Evolutionary conservation across 805 yeast species (phyloP).

Genomic region (Candida sphagnicola): DNA sequence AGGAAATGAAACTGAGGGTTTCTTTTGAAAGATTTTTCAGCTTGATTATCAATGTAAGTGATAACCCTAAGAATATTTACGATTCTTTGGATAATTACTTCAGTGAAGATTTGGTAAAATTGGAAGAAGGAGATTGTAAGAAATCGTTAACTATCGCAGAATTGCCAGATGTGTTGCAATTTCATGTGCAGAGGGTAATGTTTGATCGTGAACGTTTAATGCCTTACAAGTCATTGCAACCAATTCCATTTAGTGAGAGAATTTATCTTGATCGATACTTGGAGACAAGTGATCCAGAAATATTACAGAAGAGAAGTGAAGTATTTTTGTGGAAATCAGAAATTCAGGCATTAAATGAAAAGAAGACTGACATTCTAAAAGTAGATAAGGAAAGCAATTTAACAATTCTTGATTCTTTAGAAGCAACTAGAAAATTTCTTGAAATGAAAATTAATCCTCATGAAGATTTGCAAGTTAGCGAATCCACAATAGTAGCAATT

Average conservation of each 20-base stretch:
- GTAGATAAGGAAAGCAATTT: slow-evolving; percentile 36
- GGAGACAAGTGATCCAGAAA: slow-evolving; percentile 57
- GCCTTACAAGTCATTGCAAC: slow-evolving; percentile 80
- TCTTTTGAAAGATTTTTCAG: slow-evolving; percentile 72
- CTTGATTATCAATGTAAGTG: slow-evolving; percentile 79
- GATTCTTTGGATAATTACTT: slow-evolving; percentile 87
- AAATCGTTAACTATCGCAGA: slow-evolving; percentile 67
- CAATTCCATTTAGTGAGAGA: slow-evolving; percentile 72
- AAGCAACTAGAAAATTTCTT: slow-evolving; percentile 55
- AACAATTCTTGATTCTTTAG: slow-evolving; percentile 39
- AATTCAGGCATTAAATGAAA: slow-evolving; percentile 39
- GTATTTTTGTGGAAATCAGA: slow-evolving; percentile 62
- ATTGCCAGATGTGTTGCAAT: slow-evolving; percentile 79
- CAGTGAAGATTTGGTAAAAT: slow-evolving; percentile 62
- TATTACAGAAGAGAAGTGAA: slow-evolving; percentile 52
- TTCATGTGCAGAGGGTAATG: slow-evolving; percentile 92
- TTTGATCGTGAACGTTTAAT: slow-evolving; percentile 70
- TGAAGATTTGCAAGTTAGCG: slow-evolving; percentile 33
- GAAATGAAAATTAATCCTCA: slow-evolving; percentile 36
- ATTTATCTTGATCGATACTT: slow-evolving; percentile 86
- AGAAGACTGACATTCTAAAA: slow-evolving; percentile 39
- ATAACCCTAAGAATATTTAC: slow-evolving; percentile 83
- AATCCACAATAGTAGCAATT: slow-evolving; percentile 46
- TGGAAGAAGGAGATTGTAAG: slow-evolving; percentile 71
- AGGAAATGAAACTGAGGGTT: slow-evolving; percentile 19